These are phyloP conservation scores for Aegilops umbellulata DNA, from an alignment of 176 grass and related monocot species.

Conservation along the genomic window DNA sequence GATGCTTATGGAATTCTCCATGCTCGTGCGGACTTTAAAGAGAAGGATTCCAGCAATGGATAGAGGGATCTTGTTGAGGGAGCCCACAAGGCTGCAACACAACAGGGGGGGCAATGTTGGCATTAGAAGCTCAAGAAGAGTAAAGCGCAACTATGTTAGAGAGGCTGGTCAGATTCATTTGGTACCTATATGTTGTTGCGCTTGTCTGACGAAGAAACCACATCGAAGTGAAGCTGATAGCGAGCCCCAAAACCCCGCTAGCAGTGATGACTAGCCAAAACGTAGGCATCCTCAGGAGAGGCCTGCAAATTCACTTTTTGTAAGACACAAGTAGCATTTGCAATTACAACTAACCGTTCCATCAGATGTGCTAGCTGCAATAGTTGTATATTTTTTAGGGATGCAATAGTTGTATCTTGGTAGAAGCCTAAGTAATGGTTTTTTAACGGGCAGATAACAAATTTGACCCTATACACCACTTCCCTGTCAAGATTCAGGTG, in stretches of 20 bases:
- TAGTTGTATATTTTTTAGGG: neutral
- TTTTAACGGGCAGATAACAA: neutral
- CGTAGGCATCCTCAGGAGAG: slow-evolving; percentile 74
- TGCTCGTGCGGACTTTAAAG: slow-evolving; percentile 84
- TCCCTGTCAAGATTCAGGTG: neutral
- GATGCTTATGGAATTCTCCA: slow-evolving; percentile 81
- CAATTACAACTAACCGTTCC: neutral
- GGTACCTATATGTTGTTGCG: slow-evolving; percentile 89
- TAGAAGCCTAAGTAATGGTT: neutral
- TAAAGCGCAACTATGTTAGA: neutral
- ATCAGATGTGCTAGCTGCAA: neutral
- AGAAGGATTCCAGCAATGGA: slow-evolving; percentile 80
- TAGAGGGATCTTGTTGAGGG: slow-evolving; percentile 97
- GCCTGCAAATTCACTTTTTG: slow-evolving; percentile 56
- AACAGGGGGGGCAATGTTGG: neutral
- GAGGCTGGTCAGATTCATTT: neutral
- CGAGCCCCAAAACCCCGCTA: slow-evolving; percentile 89
- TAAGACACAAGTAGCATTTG: slow-evolving; percentile 2
- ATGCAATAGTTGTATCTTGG: neutral
- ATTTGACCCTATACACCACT: neutral
- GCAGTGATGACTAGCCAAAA: slow-evolving; percentile 86
- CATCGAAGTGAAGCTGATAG: slow-evolving; percentile 93
- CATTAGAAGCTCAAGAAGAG: slow-evolving; percentile 3
- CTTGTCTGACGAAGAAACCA: slow-evolving; percentile 99
- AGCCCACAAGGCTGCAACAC: slow-evolving; percentile 78